A percentile compares a stretch with the other conserved stretches of the same genome.
Conservation (phyloP, 2,329 filamentous ascomycete species). For the Xylaria sp. region DNA sequence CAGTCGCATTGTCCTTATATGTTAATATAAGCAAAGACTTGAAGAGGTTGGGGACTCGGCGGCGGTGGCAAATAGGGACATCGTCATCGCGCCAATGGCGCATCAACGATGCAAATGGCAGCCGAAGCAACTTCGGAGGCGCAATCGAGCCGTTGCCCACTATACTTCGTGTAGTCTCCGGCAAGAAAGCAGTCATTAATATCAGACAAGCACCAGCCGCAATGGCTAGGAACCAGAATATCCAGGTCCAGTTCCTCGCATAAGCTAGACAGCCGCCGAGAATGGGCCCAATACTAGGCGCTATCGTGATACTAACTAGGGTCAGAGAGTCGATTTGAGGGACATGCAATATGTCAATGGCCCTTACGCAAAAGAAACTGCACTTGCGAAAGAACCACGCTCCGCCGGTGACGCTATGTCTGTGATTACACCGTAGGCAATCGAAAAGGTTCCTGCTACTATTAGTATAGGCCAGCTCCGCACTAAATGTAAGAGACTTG, state of each 20-base stretch:
- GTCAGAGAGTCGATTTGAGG: neutral
- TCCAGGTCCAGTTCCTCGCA: neutral
- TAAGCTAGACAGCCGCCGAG: neutral
- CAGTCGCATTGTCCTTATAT: neutral
- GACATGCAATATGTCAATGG: neutral
- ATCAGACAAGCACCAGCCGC: neutral
- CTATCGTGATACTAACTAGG: neutral
- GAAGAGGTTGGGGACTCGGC: neutral
- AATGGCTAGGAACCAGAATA: neutral
- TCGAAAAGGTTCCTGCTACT: neutral
- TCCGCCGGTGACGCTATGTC: neutral
- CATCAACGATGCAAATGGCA: neutral
- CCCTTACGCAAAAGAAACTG: slow-evolving; percentile 2
- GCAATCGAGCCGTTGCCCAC: neutral
- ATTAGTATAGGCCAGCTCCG: neutral
- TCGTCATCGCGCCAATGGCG: neutral
- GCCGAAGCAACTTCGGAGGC: neutral
- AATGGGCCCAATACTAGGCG: neutral
- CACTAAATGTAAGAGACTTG: neutral
- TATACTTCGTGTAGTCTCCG: neutral
- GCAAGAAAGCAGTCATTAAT: neutral
- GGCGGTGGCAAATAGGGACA: neutral
- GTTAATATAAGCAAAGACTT: neutral
- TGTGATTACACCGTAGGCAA: neutral
- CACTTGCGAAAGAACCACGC: neutral